A percentile compares a stretch with the other conserved stretches of the same genome.
phyloP scores from a whole-genome alignment of 306 rosid genomes.

The Trichosanthes cucumerina region DNA sequence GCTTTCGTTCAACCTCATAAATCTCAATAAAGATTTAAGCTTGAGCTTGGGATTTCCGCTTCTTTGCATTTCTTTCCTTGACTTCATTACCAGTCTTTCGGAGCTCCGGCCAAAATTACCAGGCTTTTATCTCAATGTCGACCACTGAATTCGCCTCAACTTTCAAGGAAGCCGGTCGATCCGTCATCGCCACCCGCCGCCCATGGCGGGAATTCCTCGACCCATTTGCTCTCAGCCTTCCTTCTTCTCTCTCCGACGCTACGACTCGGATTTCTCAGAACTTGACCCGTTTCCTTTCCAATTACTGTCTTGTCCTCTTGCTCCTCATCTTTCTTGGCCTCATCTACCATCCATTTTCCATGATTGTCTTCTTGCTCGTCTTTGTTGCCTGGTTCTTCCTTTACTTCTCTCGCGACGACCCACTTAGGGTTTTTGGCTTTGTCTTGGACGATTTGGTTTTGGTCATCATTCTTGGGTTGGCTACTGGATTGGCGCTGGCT shows the following conservation, averaged over 20 bases:
- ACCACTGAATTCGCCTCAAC: slow-evolving; percentile 9
- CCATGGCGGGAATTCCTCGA: slow-evolving; percentile 41
- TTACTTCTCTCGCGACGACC: slow-evolving; percentile 42
- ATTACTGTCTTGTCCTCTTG: slow-evolving; percentile 33
- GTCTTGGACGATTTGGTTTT: slow-evolving; percentile 19
- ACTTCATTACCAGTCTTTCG: not conserved
- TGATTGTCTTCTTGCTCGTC: slow-evolving; percentile 24
- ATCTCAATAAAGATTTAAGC: not conserved
- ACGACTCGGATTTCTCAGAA: slow-evolving; percentile 35
- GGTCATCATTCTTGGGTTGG: slow-evolving; percentile 11
- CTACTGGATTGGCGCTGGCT: slow-evolving; percentile 25
- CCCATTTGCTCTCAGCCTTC: slow-evolving; percentile 25
- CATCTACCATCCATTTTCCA: slow-evolving; percentile 30
- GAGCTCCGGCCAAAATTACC: not conserved
- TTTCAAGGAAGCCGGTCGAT: slow-evolving; percentile 20
- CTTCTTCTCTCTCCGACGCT: slow-evolving; percentile 34
- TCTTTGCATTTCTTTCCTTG: not conserved
- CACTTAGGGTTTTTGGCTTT: slow-evolving; percentile 24
- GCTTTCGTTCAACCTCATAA: not conserved
- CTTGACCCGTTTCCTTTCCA: slow-evolving; percentile 36
- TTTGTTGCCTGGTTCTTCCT: slow-evolving; percentile 42
- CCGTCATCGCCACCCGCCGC: slow-evolving; percentile 34
- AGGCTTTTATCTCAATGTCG: slow-evolving; percentile 3
- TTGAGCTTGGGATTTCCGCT: not conserved
- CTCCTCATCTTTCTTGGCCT: slow-evolving; percentile 30